Evolutionary conservation across 441 rosid genomes (phyloP).

Genomic region (Mallotus repandus): DNA sequence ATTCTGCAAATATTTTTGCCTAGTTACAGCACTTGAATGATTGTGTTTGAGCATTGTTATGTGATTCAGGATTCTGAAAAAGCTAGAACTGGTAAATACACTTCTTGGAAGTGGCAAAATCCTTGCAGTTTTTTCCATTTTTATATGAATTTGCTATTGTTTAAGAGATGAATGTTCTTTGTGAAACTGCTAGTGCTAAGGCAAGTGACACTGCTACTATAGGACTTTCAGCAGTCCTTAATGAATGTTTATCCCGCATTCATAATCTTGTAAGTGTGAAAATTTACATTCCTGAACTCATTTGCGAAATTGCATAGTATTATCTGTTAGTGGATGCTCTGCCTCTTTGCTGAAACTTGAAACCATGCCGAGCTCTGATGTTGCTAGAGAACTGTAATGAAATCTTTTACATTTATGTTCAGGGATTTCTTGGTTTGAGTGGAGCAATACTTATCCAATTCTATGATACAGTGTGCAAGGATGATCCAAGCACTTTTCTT

Average conservation of each 20-base stretch:
- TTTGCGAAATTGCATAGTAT: no score
- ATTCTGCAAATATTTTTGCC: no score
- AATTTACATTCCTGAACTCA: no score
- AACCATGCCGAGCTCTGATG: background rate
- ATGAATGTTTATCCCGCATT: background rate
- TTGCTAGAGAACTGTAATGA: background rate
- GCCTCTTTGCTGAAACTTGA: background rate
- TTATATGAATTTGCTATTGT: background rate
- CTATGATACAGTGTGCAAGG: constrained; percentile 40
- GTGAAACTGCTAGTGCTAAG: background rate
- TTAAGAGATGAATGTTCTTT: background rate
- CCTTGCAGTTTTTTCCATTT: background rate
- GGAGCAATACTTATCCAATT: constrained; percentile 59
- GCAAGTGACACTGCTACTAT: background rate
- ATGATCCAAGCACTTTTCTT: constrained; percentile 43
- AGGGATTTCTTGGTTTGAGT: constrained; percentile 75
- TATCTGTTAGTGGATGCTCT: background rate
- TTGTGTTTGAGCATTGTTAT: no score
- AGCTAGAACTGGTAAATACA: background rate
- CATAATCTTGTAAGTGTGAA: background rate
- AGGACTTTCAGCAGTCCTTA: background rate
- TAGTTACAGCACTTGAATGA: no score
- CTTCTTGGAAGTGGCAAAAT: background rate
- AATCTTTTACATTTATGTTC: constrained; percentile 18
- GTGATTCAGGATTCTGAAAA: no score